phyloP scores from a whole-genome alignment of 2,329 filamentous ascomycete species.

The Paecilomyces sp. region DNA sequence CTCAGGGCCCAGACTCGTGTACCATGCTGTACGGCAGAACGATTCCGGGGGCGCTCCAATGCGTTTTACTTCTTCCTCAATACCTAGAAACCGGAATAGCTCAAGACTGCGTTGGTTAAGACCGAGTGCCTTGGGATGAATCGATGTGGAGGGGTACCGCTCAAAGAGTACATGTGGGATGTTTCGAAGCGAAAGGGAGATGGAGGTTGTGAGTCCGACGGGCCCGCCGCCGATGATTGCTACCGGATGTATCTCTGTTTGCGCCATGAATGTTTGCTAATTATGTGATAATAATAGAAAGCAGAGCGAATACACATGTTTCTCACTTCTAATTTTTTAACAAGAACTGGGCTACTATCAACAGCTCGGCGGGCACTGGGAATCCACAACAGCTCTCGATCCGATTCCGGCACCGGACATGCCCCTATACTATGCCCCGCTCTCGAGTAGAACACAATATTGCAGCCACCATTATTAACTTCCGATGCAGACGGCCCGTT shows the following conservation, averaged over 20 bases:
- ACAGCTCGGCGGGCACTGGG: too few relatives aligned
- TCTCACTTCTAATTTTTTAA: too few relatives aligned
- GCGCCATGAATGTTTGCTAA: not conserved
- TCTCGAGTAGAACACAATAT: too few relatives aligned
- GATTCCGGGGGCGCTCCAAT: not conserved
- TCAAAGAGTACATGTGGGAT: slow-evolving; percentile 23
- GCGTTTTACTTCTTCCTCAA: not conserved
- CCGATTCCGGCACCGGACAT: too few relatives aligned
- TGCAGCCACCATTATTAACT: too few relatives aligned
- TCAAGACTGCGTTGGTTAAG: slow-evolving; percentile 18
- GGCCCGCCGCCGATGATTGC: slow-evolving; percentile 24
- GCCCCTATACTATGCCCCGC: too few relatives aligned
- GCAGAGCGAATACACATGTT: too few relatives aligned
- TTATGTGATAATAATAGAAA: not conserved
- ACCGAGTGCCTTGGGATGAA: slow-evolving; percentile 25
- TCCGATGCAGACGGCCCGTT: not conserved
- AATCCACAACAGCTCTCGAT: too few relatives aligned
- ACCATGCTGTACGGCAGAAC: slow-evolving; percentile 3
- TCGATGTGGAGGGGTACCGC: slow-evolving; percentile 22
- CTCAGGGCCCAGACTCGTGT: slow-evolving; percentile 21
- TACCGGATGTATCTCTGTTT: slow-evolving; percentile 5
- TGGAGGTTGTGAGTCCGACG: slow-evolving; percentile 22
- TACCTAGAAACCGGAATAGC: not conserved
- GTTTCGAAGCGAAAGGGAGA: slow-evolving; percentile 20
- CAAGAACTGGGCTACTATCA: too few relatives aligned